Evolutionary conservation across 257 asterid genomes (phyloP).

Genomic region (Thymus quinquecostatus): DNA sequence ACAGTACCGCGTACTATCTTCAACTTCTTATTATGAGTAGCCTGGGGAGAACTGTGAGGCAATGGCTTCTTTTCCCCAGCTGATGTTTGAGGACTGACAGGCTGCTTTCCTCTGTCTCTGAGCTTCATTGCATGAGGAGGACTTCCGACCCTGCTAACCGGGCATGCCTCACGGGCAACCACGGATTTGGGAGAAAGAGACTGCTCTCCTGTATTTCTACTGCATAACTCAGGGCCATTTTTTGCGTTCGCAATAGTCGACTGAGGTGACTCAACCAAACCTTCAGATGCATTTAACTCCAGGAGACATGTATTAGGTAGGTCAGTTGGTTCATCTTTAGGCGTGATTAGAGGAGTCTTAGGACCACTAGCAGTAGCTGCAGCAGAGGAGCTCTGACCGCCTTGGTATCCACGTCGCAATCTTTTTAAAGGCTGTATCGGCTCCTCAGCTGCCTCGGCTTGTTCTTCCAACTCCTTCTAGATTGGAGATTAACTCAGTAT

Average conservation of each 20-base stretch:
- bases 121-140: conserved; percentile 48
- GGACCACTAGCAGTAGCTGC: conserved; percentile 26
- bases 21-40: conserved; percentile 42
- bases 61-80: conserved; percentile 43
- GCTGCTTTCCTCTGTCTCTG: conserved; percentile 52
- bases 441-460: conserved; percentile 53
- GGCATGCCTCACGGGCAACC: conserved; percentile 34
- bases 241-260: conserved; percentile 31
- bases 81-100: conserved; percentile 41
- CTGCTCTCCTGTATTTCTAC: conserved; percentile 49
- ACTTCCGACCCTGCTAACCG: conserved; percentile 16
- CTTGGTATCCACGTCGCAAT: conserved; percentile 49
- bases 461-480: conserved; percentile 48
- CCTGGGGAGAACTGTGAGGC: conserved; percentile 38
- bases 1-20: conserved; percentile 33
- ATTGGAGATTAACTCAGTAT: conserved; percentile 28
- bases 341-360: conserved; percentile 40
- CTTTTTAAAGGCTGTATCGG: conserved; percentile 65
- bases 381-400: conserved; percentile 43
- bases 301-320: conserved; percentile 35
- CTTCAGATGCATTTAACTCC: conserved; percentile 33
- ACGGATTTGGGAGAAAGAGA: conserved; percentile 39
- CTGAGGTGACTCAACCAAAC: conserved; percentile 32
- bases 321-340: conserved; percentile 66
- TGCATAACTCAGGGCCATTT: conserved; percentile 38